Conservation (phyloP, 345 rosid species). For the Nephelium lappaceum region DNA sequence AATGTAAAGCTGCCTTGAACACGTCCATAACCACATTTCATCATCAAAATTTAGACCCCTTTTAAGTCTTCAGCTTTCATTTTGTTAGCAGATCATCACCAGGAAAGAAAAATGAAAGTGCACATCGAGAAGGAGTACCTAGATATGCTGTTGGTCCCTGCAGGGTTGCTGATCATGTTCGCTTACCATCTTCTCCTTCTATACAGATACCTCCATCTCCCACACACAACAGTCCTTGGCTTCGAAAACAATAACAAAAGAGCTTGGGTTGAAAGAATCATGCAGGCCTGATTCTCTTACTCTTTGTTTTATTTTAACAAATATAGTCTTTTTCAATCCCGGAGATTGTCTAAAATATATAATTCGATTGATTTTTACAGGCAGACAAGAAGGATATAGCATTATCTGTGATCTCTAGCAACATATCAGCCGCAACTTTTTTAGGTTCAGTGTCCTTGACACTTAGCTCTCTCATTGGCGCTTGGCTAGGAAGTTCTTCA, state of each 20-base stretch:
- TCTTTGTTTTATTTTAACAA: neutral
- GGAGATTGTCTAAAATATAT: no score
- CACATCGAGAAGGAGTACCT: conserved; percentile 50
- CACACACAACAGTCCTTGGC: conserved; percentile 68
- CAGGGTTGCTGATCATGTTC: conserved; percentile 57
- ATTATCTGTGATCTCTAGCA: conserved; percentile 52
- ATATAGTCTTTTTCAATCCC: no score
- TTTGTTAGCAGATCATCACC: neutral
- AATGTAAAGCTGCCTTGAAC: conserved; percentile 17
- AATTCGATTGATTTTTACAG: conserved; percentile 26
- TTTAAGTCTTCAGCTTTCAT: neutral
- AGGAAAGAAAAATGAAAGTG: neutral
- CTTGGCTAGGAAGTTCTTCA: conserved; percentile 68
- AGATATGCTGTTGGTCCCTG: conserved; percentile 74
- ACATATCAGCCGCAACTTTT: conserved; percentile 64
- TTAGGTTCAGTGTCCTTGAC: conserved; percentile 62
- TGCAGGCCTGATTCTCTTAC: conserved; percentile 45
- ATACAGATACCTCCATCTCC: conserved; percentile 55
- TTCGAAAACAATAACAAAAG: conserved; percentile 64
- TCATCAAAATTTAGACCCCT: neutral
- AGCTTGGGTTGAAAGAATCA: conserved; percentile 76
- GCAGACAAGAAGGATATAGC: conserved; percentile 43
- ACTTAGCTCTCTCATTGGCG: conserved; percentile 76
- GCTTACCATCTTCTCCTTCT: conserved; percentile 64
- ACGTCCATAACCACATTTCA: neutral